Percentiles rank a stretch among this genome's conserved stretches.
Conservation (phyloP, 352 stramenopile species). For the Phytophthora agathidicida region DNA sequence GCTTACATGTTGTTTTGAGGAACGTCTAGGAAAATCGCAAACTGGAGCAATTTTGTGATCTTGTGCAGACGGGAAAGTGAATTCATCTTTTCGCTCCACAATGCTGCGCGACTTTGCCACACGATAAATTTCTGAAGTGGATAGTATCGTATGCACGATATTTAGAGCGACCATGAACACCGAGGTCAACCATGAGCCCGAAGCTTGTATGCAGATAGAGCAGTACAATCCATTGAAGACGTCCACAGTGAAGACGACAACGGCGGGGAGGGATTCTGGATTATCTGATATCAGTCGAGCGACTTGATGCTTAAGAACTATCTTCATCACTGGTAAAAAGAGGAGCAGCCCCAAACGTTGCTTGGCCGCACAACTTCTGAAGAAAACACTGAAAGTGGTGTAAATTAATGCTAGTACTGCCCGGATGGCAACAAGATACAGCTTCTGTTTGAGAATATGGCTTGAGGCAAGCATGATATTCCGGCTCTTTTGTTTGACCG, state of each 20-base stretch:
- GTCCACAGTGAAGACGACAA: conserved; percentile 23
- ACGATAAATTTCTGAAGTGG: conserved; percentile 11
- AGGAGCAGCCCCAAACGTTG: conserved; percentile 6
- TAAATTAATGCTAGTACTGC: conserved; percentile 8
- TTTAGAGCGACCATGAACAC: conserved; percentile 16
- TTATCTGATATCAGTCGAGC: conserved; percentile 1
- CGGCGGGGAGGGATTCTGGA: conserved; percentile 4
- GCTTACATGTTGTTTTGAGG: background rate
- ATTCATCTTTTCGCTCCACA: background rate
- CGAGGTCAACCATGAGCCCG: conserved; percentile 8
- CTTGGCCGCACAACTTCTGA: background rate
- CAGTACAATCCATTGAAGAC: conserved; percentile 23
- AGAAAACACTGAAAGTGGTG: conserved; percentile 10
- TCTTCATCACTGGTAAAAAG: conserved; percentile 13
- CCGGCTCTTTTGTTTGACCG: background rate
- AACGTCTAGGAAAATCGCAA: conserved; percentile 4
- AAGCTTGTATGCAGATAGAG: conserved; percentile 18
- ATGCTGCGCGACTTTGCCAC: conserved; percentile 3
- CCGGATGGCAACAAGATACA: conserved; percentile 10
- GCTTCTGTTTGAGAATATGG: conserved; percentile 1
- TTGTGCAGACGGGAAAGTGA: background rate
- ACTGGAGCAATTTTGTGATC: background rate
- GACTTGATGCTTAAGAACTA: conserved; percentile 13
- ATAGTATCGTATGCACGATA: conserved; percentile 5
- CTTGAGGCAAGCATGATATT: background rate